These are phyloP conservation scores for Emiliania huxleyi DNA, from an alignment of 78 protist species.

Conservation along the genomic window DNA sequence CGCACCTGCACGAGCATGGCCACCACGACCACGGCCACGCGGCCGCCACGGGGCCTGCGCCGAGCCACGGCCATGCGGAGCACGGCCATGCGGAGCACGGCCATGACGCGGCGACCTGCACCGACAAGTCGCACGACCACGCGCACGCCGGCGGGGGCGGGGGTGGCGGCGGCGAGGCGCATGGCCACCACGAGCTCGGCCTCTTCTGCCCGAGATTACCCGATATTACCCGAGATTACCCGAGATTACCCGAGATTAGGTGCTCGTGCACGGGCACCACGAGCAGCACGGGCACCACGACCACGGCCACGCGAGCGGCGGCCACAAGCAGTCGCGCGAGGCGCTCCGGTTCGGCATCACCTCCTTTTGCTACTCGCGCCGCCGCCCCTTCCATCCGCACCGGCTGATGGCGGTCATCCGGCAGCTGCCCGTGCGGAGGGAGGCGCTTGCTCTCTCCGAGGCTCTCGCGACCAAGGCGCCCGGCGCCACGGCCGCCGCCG, in stretches of 20 bases:
- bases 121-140: not conserved
- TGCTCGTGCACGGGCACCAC: not conserved
- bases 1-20: not conserved
- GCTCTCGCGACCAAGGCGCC: not conserved
- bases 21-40: not conserved
- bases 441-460: not conserved
- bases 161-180: not conserved
- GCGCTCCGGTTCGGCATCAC: constrained; percentile 78
- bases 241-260: too few relatives aligned
- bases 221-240: too few relatives aligned
- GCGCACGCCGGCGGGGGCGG: not conserved
- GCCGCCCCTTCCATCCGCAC: constrained; percentile 87
- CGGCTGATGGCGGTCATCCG: constrained; percentile 21
- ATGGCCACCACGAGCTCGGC: constrained; percentile 49
- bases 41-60: not conserved
- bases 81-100: constrained; percentile 15
- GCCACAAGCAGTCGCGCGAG: constrained; percentile 16
- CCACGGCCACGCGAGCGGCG: not conserved
- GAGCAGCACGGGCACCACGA: not conserved
- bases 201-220: too few relatives aligned
- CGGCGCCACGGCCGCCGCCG: not conserved
- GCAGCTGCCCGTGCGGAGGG: constrained; percentile 6
- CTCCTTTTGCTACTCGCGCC: constrained; percentile 65
- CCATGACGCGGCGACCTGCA: not conserved
- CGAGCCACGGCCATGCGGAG: not conserved